These are phyloP conservation scores for Aotearoamyces nothofagi DNA, from an alignment of 2,329 filamentous ascomycete genomes.

Conservation along the genomic window DNA sequence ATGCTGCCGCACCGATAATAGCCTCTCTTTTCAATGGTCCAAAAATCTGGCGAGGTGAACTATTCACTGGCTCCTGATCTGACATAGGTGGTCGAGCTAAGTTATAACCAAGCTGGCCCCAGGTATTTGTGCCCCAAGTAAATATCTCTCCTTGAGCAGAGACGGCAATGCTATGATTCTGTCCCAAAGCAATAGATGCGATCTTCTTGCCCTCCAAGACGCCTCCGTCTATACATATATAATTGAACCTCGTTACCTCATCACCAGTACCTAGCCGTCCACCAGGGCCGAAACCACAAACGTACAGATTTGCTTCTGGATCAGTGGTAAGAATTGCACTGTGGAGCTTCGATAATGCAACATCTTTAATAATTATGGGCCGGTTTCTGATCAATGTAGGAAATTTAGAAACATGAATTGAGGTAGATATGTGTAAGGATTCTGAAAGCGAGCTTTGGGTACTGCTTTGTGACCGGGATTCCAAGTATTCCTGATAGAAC, in stretches of 20 bases:
- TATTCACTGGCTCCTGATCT: constrained; percentile 74
- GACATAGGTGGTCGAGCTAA: constrained; percentile 49
- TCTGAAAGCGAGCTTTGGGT: constrained; percentile 14
- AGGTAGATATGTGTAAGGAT: too few species aligned
- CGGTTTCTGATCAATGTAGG: constrained; percentile 58
- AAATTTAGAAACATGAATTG: constrained; percentile 31
- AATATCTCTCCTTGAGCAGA: constrained; percentile 80
- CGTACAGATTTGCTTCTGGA: constrained; percentile 76
- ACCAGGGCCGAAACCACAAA: constrained; percentile 83
- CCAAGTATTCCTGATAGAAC: constrained; percentile 56
- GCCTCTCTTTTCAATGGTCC: constrained; percentile 77
- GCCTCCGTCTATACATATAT: constrained; percentile 66
- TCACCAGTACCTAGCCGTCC: constrained; percentile 81
- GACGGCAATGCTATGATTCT: constrained; percentile 80
- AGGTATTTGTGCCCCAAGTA: constrained; percentile 84
- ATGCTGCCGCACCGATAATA: constrained; percentile 73
- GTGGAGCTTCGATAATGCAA: constrained; percentile 81
- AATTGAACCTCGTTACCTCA: constrained; percentile 78
- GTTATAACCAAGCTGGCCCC: constrained; percentile 73
- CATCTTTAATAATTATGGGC: constrained; percentile 64
- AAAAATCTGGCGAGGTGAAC: constrained; percentile 75
- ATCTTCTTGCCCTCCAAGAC: constrained; percentile 60
- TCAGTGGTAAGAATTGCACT: constrained; percentile 81
- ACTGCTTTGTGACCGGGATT: constrained; percentile 10
- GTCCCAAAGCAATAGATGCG: constrained; percentile 66